Evolutionary conservation across 2,329 filamentous ascomycete genomes (phyloP).

Genomic region (Epichloe sylvatica): DNA sequence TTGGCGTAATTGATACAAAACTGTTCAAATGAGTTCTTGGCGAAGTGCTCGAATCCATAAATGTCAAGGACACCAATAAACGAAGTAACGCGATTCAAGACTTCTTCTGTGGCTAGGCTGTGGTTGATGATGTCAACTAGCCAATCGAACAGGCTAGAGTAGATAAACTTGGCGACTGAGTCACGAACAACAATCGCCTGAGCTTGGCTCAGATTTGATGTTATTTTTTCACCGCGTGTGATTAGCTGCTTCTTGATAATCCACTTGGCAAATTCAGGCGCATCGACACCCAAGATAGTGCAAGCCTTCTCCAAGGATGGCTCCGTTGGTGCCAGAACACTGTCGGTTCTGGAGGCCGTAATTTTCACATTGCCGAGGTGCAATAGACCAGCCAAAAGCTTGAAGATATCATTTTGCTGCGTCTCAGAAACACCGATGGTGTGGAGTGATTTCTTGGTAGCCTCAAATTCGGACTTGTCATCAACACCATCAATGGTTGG

Average conservation of each 20-base stretch:
- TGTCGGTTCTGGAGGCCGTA: conserved; percentile 76
- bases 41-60: conserved; percentile 97
- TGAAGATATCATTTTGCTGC: conserved; percentile 78
- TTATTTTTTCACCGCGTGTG: conserved; percentile 93
- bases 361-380: conserved; percentile 97
- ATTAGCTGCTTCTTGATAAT: conserved; percentile 97
- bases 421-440: conserved; percentile 70
- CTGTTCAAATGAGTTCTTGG: conserved; percentile 98
- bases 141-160: conserved; percentile 97
- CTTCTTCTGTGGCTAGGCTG: conserved; percentile 77
- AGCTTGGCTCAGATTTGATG: conserved; percentile 83
- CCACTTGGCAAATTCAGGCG: conserved; percentile 84
- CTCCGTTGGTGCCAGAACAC: conserved; percentile 65
- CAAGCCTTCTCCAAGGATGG: conserved; percentile 72
- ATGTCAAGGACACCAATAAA: conserved; percentile 99
- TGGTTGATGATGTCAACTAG: conserved; percentile 93
- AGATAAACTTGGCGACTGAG: conserved; percentile 96
- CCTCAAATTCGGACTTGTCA: conserved; percentile 85
- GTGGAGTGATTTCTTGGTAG: conserved; percentile 70
- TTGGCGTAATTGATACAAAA: conserved; percentile 99
- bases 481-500: conserved; percentile 89
- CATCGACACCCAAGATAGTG: conserved; percentile 74
- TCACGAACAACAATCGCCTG: conserved; percentile 91
- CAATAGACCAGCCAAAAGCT: conserved; percentile 73
- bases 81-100: conserved; percentile 65